Conservation (phyloP, 2,329 filamentous ascomycete genomes). For the Xylaria multiplex region DNA sequence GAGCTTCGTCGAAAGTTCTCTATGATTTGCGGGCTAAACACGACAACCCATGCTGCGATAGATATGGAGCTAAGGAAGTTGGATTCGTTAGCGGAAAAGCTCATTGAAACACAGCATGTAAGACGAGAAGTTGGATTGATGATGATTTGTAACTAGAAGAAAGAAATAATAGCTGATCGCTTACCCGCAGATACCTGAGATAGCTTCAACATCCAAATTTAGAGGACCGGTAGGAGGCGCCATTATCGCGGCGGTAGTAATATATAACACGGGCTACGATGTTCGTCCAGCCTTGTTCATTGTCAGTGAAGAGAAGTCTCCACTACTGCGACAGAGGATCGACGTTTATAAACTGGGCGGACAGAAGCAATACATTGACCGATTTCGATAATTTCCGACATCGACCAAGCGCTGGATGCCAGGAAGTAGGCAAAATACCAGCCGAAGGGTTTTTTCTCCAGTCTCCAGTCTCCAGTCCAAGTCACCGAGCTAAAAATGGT, state of each 20-base stretch:
- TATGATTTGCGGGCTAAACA: slow-evolving; percentile 96
- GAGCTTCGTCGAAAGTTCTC: slow-evolving; percentile 89
- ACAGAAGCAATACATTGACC: not conserved
- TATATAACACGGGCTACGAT: slow-evolving; percentile 1
- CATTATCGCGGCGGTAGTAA: slow-evolving; percentile 58
- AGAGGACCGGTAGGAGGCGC: slow-evolving; percentile 65
- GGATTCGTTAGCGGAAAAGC: slow-evolving; percentile 16
- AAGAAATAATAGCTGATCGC: slow-evolving; percentile 42
- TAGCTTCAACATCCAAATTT: slow-evolving; percentile 86
- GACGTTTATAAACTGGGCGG: slow-evolving; percentile 9
- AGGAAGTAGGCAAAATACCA: not conserved
- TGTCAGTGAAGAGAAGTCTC: slow-evolving; percentile 14
- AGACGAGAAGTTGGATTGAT: not conserved
- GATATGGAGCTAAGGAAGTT: slow-evolving; percentile 78
- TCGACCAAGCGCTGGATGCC: not conserved
- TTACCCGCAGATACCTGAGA: slow-evolving; percentile 90
- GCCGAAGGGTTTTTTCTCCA: not conserved
- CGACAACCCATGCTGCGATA: slow-evolving; percentile 97
- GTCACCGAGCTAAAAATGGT: slow-evolving; percentile 30
- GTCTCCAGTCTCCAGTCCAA: too few species aligned
- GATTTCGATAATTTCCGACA: not conserved
- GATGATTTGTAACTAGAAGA: too few species aligned
- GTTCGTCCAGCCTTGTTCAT: not conserved
- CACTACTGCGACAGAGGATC: slow-evolving; percentile 4
- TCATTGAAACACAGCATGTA: slow-evolving; percentile 15